Base-by-base conservation (phyloP, 1,284 basidiomycete genomes). In the Ustilago bromivora region DNA sequence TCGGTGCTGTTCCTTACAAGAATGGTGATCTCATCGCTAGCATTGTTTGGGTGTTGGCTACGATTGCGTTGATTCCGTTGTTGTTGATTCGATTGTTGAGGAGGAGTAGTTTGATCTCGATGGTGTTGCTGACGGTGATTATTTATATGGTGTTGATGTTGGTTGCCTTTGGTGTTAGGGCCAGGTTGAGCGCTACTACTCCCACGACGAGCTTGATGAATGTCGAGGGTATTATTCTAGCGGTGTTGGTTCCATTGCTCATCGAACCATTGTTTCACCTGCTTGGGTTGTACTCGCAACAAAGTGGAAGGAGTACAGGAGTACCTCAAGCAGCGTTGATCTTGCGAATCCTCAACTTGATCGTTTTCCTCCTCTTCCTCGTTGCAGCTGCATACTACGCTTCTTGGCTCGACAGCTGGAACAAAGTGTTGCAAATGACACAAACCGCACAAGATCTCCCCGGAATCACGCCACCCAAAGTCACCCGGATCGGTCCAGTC, bases 21-120 rank as follows among this genome's bases (percentile, higher is more conserved):
- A 79, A 79, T 56, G 79, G 79, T 4, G 79, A 80, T 46, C 64
- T 80, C 34, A 78, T 78, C 51, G 71, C 79, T 10, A 57, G 49
- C 15, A 76, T 79, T 40, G 73, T 80, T 0, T 80, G 76, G 76
- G 63, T 80, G 13, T 57, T 80, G 9, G 78, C 72, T 9, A 78
- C 76, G 13, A 66, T 78, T 12, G 58, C 65, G 2, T 56, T 80
- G 49, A 70, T 80, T 10, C 78, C 78, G 15, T 57, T 80, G n/a
- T 52, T 80, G 31, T 43, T 80, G 13, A 80, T 80, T n/a, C 61
- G 78, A 11, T 47, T 76, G n/a, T 40, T 80, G 36, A 52, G 76
- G 0, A 31, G 76, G 6, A 76, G 72, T 46, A 80, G 78, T 51
- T 40, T 80, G 61, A 80, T 80, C 60, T 67, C 68, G 28, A 74